Evolutionary conservation across 139 green algal species (phyloP), one percentile per base, ranked within the genome.

Genomic region (Helicosporidium sp.): DNA sequence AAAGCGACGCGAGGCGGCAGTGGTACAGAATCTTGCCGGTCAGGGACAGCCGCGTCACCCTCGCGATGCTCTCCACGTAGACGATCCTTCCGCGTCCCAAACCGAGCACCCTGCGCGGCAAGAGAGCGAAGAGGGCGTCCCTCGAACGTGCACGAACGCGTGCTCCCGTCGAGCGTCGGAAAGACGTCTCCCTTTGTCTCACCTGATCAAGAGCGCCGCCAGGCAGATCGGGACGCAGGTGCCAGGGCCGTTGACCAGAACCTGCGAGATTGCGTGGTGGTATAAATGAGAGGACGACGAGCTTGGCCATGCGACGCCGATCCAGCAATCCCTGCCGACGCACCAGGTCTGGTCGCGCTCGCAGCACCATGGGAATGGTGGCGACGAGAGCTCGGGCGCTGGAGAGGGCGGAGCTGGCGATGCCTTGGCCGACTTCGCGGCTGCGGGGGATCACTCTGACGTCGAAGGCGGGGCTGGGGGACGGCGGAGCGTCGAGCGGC

Each of bases 1-100:
- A 66, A 2, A 60, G 22, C 55, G 83, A 68, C 22, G 83, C 68
- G 36, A 89, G 49, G 2, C 69, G 44, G 6, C 48, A 48, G 20
- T 67, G 48, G 57, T 92, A 89, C 33, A 94, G 31, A n/a, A 94
- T 77, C 43, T 75, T 77, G 20, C 75, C 83, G 2, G 74, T 77
- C 20, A 94, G 58, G 1, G 76, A 89, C 23, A 94, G 62, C 22
- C 55, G 61, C 15, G 54, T 47, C 18, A 80, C 73, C 0, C 83
- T 54, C 1, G 82, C 82, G 19, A 94, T 92, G 52, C 73, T 86
- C 52, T 94, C 83, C 26, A 92, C 62, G 48, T 88, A 94, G 22
- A 87, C 58, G 1, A 93, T 68, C 48, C 52, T 51, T 15, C 40
- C 57, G 25, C 52, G 19, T 2, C 22, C 7, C 18, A 78, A 8